These are phyloP conservation scores for Musa itinerans DNA, from an alignment of 176 grass and related monocot genomes.

Conservation along the genomic window DNA sequence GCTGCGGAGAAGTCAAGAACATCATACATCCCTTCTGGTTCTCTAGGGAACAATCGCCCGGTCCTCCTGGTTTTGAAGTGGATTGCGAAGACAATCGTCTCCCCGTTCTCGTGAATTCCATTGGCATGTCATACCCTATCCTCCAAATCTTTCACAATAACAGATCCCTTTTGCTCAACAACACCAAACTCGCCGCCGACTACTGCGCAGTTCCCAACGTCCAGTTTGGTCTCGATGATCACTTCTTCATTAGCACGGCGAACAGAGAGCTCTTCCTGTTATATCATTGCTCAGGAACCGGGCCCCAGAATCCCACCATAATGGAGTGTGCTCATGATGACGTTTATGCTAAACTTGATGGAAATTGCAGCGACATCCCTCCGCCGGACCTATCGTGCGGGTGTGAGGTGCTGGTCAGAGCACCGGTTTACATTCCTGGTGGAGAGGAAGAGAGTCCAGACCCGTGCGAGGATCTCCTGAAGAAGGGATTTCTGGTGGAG, in stretches of 20 bases:
- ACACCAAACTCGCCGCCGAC: neutral
- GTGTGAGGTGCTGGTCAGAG: neutral
- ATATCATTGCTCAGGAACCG: neutral
- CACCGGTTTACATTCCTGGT: neutral
- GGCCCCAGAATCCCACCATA: neutral
- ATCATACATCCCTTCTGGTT: conserved; percentile 5
- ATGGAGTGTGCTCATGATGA: neutral
- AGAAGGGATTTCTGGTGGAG: neutral
- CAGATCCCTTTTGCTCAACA: neutral
- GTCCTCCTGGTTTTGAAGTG: neutral
- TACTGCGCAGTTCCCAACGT: neutral
- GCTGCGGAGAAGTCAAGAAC: neutral
- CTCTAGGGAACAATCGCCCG: neutral
- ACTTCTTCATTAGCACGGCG: neutral
- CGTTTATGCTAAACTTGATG: neutral
- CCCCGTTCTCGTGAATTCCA: neutral
- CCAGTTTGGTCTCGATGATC: neutral
- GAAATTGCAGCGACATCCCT: neutral
- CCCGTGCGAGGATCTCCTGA: neutral
- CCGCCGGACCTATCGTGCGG: neutral
- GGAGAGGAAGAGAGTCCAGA: neutral
- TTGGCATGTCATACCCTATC: fast-evolving
- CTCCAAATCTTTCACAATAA: neutral
- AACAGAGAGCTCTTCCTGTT: neutral
- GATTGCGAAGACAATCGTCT: neutral